phyloP scores from a whole-genome alignment of 805 yeast genomes.

The Ogataea parapolymorpha region DNA sequence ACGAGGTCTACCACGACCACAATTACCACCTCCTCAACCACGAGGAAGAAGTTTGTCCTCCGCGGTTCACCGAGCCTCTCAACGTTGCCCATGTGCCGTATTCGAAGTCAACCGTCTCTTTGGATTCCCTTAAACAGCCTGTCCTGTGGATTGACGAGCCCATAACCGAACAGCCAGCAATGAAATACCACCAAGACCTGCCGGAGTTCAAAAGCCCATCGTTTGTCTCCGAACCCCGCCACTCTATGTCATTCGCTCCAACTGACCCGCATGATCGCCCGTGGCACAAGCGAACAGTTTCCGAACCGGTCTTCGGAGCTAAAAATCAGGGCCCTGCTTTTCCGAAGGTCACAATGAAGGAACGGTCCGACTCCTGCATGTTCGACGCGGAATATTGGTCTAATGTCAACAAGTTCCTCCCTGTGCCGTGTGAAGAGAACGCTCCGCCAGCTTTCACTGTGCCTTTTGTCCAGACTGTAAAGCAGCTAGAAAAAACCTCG shows the following conservation, averaged over 20 bases:
- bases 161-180: neutral
- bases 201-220: neutral
- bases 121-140: neutral
- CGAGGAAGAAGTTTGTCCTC: neutral
- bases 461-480: conserved; percentile 11
- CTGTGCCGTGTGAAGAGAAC: conserved; percentile 15
- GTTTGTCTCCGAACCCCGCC: neutral
- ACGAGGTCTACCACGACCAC: neutral
- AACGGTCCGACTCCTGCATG: conserved; percentile 4
- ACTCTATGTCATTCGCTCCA: neutral
- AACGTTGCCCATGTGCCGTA: neutral
- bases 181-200: neutral
- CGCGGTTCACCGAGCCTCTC: conserved; percentile 1
- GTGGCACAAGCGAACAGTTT: conserved; percentile 9
- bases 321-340: conserved; percentile 3
- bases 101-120: neutral
- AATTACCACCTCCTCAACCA: neutral
- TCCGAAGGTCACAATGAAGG: conserved; percentile 20
- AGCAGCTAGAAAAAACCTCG: conserved; percentile 13
- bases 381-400: conserved; percentile 18
- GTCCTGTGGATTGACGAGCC: neutral
- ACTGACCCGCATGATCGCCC: neutral
- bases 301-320: conserved; percentile 11
- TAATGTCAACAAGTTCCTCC: conserved; percentile 6
- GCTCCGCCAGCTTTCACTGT: conserved; percentile 12